Evolutionary conservation across 2,329 filamentous ascomycete genomes (phyloP).

Genomic region (Pseudogymnoascus sp.): DNA sequence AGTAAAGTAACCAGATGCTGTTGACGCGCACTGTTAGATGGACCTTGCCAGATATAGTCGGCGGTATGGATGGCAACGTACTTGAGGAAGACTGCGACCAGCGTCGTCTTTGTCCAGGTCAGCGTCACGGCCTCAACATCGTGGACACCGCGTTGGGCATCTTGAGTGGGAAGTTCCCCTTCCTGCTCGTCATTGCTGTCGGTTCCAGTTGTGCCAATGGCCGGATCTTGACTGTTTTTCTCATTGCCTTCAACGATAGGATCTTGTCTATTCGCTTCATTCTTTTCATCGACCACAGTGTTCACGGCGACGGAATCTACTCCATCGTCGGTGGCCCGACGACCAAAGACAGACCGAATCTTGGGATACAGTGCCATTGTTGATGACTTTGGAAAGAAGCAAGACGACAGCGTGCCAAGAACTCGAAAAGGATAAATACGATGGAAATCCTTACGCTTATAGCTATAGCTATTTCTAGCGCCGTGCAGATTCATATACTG

Average conservation of each 20-base stretch:
- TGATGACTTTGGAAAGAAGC: conserved; percentile 3
- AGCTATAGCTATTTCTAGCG: background rate
- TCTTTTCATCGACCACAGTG: background rate
- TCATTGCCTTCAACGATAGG: background rate
- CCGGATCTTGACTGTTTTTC: background rate
- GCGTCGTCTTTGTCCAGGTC: conserved; percentile 43
- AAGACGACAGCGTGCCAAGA: background rate
- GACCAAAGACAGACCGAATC: conserved; percentile 10
- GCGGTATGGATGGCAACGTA: conserved; percentile 26
- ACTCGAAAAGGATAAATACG: background rate
- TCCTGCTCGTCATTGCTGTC: background rate
- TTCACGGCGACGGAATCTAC: background rate
- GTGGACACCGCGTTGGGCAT: conserved; percentile 35
- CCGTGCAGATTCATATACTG: background rate
- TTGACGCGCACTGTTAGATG: conserved; percentile 4
- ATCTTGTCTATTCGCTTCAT: background rate
- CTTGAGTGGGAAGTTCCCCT: conserved; percentile 14
- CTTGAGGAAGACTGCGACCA: conserved; percentile 41
- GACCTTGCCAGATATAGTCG: background rate
- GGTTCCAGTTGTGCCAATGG: background rate
- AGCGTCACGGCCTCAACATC: conserved; percentile 46
- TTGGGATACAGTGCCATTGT: conserved; percentile 16
- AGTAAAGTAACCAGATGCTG: conserved; percentile 40
- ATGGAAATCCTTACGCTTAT: conserved; percentile 7
- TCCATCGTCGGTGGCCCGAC: conserved; percentile 13